Conservation (phyloP, 441 rosid species). For the Gossypium davidsonii region DNA sequence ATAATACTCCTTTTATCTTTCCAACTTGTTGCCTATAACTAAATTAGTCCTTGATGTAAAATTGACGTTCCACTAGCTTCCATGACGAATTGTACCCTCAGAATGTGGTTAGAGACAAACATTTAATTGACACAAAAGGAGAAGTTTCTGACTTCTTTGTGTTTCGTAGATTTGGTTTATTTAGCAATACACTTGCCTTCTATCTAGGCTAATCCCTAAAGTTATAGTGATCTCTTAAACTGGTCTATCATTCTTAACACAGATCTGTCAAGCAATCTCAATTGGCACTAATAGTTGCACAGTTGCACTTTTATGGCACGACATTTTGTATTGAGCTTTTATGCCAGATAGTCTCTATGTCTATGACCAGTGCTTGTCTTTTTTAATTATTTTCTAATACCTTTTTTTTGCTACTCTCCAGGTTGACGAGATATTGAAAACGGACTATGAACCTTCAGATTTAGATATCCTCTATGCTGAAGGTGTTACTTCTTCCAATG, state of each 20-base stretch:
- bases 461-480: slow-evolving; percentile 88
- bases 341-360: neutral
- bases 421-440: slow-evolving; percentile 70
- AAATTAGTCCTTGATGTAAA: neutral
- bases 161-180: neutral
- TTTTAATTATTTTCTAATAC: neutral
- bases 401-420: slow-evolving; percentile 23
- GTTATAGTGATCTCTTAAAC: neutral
- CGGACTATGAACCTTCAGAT: slow-evolving; percentile 89
- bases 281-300: neutral
- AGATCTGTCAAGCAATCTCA: slow-evolving; percentile 1
- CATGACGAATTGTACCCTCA: neutral
- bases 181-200: neutral
- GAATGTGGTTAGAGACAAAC: neutral
- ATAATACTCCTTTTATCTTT: neutral
- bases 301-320: neutral
- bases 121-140: neutral
- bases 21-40: neutral
- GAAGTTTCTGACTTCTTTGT: neutral
- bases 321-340: neutral
- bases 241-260: neutral
- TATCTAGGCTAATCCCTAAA: neutral
- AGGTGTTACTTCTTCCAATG: slow-evolving; percentile 93
- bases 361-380: neutral
- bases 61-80: neutral